Percentiles rank a stretch among this genome's conserved stretches.
These are phyloP conservation scores for Lichenothelia convexa DNA, from an alignment of 495 filamentous ascomycete genomes.

Conservation along the genomic window DNA sequence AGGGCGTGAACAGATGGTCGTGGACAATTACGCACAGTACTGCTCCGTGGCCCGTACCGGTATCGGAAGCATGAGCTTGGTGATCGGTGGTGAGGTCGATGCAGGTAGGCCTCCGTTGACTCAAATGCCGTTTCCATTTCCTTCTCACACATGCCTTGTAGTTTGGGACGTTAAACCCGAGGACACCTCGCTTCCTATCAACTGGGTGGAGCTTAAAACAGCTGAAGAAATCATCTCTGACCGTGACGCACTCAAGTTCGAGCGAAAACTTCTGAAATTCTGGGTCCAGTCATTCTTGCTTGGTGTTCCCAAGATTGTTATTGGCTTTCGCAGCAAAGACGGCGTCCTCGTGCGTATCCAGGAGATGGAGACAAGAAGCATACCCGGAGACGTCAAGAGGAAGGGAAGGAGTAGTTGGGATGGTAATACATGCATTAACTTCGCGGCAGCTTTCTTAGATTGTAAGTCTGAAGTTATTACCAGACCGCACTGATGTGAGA, in stretches of 20 bases:
- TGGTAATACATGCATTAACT: constrained; percentile 80
- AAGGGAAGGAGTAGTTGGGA: constrained; percentile 56
- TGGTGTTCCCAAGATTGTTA: constrained; percentile 76
- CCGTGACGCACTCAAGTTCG: constrained; percentile 52
- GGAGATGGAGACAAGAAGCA: constrained; percentile 57
- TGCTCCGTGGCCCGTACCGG: constrained; percentile 83
- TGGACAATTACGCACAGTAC: constrained; percentile 81
- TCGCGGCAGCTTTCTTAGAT: constrained; percentile 55
- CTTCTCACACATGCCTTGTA: constrained; percentile 11
- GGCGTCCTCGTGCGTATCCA: constrained; percentile 54
- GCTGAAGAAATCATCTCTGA: constrained; percentile 33
- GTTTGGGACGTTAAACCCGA: constrained; percentile 71
- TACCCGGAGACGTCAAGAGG: constrained; percentile 55
- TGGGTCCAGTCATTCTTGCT: constrained; percentile 95
- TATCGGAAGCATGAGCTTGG: constrained; percentile 49
- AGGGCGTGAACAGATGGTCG: constrained; percentile 42
- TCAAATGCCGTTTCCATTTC: constrained; percentile 2
- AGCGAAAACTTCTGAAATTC: constrained; percentile 81
- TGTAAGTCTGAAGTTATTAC: constrained; percentile 29
- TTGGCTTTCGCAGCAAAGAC: constrained; percentile 61
- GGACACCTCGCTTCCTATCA: constrained; percentile 43
- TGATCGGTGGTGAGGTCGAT: constrained; percentile 93
- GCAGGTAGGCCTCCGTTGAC: constrained; percentile 42
- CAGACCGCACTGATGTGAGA: constrained; percentile 7
- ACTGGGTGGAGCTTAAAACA: constrained; percentile 95